Base-by-base conservation (phyloP, 257 asterid genomes). In the Nyctanthes arbortristis region DNA sequence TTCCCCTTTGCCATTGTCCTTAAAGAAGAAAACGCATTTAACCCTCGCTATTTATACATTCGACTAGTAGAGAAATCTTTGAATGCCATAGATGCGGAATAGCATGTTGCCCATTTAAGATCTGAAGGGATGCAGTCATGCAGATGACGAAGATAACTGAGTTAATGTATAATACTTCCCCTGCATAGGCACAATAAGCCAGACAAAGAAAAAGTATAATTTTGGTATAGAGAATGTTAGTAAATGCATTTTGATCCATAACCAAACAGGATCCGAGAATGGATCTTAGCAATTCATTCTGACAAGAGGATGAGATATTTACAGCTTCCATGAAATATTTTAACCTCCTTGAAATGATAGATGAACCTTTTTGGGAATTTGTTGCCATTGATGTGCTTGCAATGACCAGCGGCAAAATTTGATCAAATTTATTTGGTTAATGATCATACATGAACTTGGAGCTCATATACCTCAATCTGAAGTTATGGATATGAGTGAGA, bases 1-100 rank as follows among this genome's bases (percentile, higher is more conserved):
- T 61, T 39, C 20, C 28, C 65, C 11, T 43, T 68, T 61, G 16
- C 49, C 35, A 31, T 30, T 16, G 63, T 18, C 57, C 67, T 9
- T 30, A 65, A 52, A 52, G 14, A 47, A n/a, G 12, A 25, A 72
- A 12, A n/a, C n/a, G 9, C 13, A n/a, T 39, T 52, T n/a, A 5
- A 22, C 1, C 59, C 59, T 52, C 24, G 28, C 59, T 22, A 52
- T 52, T 11, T 22, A 52, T 52, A n/a, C n/a, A n/a, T n/a, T n/a
- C n/a, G n/a, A n/a, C 5, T 0, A 52, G 59, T 20, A 7, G 13
- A 24, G 30, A 52, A 52, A 31, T 16, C 31, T 52, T 52, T 24
- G 30, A 31, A 52, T 52, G 31, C 30, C 59, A 24, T 22, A 52
- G 24, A 52, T n/a, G 4, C 8, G 59, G 30, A 52, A 20, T 24